Conservation (phyloP, 176 grass and related monocot species). For the Coix lacrymajobi region DNA sequence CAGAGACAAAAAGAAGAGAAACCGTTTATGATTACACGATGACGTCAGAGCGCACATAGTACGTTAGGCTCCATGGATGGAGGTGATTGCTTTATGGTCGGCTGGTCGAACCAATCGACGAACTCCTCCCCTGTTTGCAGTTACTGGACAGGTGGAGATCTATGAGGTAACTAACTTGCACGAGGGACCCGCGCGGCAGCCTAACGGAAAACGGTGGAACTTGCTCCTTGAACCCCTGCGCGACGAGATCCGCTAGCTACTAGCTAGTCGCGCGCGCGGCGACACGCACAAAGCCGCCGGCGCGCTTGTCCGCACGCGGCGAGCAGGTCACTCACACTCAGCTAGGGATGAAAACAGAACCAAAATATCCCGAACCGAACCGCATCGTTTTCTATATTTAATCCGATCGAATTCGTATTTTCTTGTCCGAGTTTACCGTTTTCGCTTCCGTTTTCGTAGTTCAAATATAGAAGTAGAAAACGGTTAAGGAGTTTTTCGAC, state of each 20-base stretch:
- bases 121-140: too few species aligned
- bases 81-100: neutral
- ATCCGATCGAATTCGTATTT: too few species aligned
- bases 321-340: too few species aligned
- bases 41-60: neutral
- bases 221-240: neutral
- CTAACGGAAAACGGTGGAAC: neutral
- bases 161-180: neutral
- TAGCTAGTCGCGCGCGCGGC: neutral
- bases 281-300: constrained; percentile 29
- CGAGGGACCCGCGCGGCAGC: neutral
- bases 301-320: constrained; percentile 21
- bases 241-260: neutral
- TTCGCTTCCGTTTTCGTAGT: too few species aligned
- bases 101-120: neutral
- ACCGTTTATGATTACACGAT: too few species aligned
- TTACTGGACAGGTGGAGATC: neutral
- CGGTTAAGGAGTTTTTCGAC: too few species aligned
- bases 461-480: too few species aligned
- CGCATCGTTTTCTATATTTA: too few species aligned
- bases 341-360: too few species aligned
- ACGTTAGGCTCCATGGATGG: neutral
- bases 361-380: too few species aligned
- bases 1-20: too few species aligned
- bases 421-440: too few species aligned